These are phyloP conservation scores for Phlebiopsis flavidoalba DNA, from an alignment of 768 basidiomycete species.

Conservation along the genomic window DNA sequence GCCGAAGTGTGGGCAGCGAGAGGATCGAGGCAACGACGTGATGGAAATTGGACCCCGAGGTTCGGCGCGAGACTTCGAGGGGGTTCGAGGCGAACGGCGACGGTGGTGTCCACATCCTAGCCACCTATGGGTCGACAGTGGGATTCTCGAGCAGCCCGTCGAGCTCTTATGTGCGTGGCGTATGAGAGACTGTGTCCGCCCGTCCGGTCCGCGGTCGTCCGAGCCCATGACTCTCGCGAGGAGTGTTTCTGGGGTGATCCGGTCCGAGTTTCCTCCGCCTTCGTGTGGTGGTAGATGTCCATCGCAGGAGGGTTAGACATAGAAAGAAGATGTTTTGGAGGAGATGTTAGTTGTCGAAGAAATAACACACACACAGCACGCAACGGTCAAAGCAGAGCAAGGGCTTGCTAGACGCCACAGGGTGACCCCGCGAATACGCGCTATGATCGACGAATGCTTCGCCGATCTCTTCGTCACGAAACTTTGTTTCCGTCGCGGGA, in stretches of 20 bases:
- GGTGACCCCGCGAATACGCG: background rate
- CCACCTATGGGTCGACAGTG: background rate
- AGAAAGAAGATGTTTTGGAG: background rate
- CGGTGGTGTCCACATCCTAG: background rate
- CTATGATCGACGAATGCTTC: background rate
- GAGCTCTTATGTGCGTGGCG: background rate
- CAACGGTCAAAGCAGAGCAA: background rate
- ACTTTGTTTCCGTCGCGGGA: background rate
- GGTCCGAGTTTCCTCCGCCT: background rate
- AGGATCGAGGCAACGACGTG: constrained; percentile 55
- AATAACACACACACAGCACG: background rate
- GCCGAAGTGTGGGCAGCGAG: constrained; percentile 65
- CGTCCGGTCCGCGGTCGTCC: constrained; percentile 2
- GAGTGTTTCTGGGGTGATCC: background rate
- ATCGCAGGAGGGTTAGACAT: too few species aligned
- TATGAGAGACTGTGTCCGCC: background rate
- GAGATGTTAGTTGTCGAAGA: background rate
- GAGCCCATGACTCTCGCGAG: background rate
- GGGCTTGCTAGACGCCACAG: background rate
- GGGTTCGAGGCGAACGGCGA: constrained; percentile 52
- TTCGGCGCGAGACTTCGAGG: constrained; percentile 55
- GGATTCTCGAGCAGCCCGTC: background rate
- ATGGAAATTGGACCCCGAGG: constrained; percentile 52
- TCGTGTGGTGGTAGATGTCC: background rate
- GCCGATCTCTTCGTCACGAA: background rate